Base-by-base conservation (phyloP, 805 yeast genomes). In the Lachancea nothofagi region DNA sequence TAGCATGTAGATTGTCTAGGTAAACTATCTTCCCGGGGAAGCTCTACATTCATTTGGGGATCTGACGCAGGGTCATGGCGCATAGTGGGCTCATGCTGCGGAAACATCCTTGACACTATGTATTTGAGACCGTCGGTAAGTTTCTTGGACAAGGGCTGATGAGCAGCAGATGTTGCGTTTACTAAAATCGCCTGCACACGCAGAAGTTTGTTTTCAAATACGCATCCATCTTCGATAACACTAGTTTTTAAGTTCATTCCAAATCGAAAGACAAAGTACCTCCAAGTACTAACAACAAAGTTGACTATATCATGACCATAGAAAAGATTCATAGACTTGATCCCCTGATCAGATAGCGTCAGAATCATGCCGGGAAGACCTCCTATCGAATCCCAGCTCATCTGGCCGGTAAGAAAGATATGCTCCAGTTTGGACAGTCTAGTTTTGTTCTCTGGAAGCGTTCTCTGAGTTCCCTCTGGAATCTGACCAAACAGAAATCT, bases 291-390 rank as follows among this genome's bases (percentile, higher is more conserved):
- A 3, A 85, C 73, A 33, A 83, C 67, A 55, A 77, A 80, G 41
- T 72, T 67, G 15, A 74, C 41, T 21, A 76, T 54, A 2, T 65
- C 55, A 32, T 62, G 66, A n/a, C 80, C 75, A 35, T 77, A 74
- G 50, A 63, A 71, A 0, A 86, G 63, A n/a, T 70, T 70, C 27
- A 84, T 56, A 5, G 68, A 68, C 34, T 73, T 71, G 45, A 72
- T 69, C 2, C 87, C 88, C 50, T 86, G 83, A 50, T 87, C 96
- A 41, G 85, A 78, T 10, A 83, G 69, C 0, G 97, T 86, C 36
- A 90, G 64, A 35, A 90, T 75, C 51, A 86, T 64, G 0, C 98
- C 98, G 0, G 97, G 97, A 5, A 90, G 61, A 0, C 98, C 98
- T n/a, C 95, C 86, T 2, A 87, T 64, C n/a, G 80, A 71, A 5